Percentiles rank a stretch among this genome's conserved stretches.
Evolutionary conservation across 495 filamentous ascomycete genomes (phyloP).

Genomic region (Penicillium odoratum): DNA sequence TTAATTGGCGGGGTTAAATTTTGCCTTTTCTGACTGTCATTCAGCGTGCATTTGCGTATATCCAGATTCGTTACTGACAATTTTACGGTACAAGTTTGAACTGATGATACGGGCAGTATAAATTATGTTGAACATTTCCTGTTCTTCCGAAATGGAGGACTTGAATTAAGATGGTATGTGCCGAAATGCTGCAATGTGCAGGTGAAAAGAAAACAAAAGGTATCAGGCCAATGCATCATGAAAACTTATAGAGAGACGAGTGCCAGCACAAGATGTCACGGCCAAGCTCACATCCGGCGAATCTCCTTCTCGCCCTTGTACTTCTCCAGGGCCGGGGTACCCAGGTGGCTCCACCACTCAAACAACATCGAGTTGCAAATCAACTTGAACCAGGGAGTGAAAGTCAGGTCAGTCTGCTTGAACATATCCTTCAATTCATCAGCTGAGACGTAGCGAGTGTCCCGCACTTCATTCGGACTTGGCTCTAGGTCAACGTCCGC

Average conservation of each 20-base stretch:
- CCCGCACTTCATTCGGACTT: constrained; percentile 87
- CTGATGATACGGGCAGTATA: background rate
- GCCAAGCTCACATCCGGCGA: constrained; percentile 67
- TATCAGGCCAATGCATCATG: constrained; percentile 12
- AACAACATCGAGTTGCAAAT: constrained; percentile 98
- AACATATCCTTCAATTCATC: constrained; percentile 87
- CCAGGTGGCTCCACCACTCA: constrained; percentile 95
- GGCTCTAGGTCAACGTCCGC: constrained; percentile 78
- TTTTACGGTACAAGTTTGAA: background rate
- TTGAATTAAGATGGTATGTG: constrained; percentile 1
- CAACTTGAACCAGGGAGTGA: constrained; percentile 99
- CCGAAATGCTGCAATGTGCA: constrained; percentile 1
- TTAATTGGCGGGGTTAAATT: background rate
- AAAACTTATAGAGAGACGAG: background rate
- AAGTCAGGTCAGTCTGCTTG: constrained; percentile 71
- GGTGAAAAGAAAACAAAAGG: constrained; percentile 2
- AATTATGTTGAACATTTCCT: no score
- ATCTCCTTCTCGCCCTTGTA: constrained; percentile 86
- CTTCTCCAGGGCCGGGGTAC: constrained; percentile 71
- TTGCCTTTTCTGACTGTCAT: background rate
- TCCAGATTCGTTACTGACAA: background rate
- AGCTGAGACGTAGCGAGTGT: constrained; percentile 76
- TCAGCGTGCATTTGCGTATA: background rate
- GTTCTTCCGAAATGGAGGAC: no score
- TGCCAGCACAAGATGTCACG: background rate